Percentiles rank a stretch among this genome's conserved stretches.
Evolutionary conservation across 331 rosid genomes (phyloP).

Genomic region (Acacia pycnantha): DNA sequence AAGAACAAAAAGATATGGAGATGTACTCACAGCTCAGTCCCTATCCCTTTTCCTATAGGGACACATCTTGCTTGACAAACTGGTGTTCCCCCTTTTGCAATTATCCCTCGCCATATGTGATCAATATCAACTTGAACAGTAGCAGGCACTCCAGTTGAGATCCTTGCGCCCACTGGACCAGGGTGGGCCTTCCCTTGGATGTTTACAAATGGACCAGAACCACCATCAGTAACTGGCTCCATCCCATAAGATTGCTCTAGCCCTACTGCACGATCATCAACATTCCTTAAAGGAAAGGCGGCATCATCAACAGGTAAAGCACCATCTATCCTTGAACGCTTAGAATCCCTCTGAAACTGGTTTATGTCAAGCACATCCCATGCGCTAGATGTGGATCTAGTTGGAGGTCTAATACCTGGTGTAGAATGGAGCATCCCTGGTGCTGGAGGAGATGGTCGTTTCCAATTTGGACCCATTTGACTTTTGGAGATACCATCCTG

Average conservation of each 20-base stretch:
- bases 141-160: constrained; percentile 41
- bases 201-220: constrained; percentile 46
- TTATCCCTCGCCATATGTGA: constrained; percentile 77
- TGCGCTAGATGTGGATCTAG: constrained; percentile 47
- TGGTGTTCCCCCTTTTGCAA: constrained; percentile 87
- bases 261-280: constrained; percentile 48
- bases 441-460: constrained; percentile 64
- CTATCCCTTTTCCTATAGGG: constrained; percentile 70
- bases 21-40: constrained; percentile 72
- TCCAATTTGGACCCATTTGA: constrained; percentile 64
- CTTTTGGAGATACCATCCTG: constrained; percentile 65
- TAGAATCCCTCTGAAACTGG: constrained; percentile 68
- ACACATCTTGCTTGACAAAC: constrained; percentile 84
- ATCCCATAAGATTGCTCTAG: constrained; percentile 50
- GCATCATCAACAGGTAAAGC: constrained; percentile 44
- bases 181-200: constrained; percentile 47
- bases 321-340: constrained; percentile 57
- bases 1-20: constrained; percentile 11
- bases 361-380: constrained; percentile 65
- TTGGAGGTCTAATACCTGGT: constrained; percentile 39
- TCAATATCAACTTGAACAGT: constrained; percentile 54
- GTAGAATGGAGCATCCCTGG: constrained; percentile 56
- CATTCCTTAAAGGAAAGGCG: constrained; percentile 49
- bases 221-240: constrained; percentile 47
- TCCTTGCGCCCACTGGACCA: constrained; percentile 53